Evolutionary conservation across 2,329 filamentous ascomycete genomes (phyloP).

Genomic region (Colletotrichum tropicale): DNA sequence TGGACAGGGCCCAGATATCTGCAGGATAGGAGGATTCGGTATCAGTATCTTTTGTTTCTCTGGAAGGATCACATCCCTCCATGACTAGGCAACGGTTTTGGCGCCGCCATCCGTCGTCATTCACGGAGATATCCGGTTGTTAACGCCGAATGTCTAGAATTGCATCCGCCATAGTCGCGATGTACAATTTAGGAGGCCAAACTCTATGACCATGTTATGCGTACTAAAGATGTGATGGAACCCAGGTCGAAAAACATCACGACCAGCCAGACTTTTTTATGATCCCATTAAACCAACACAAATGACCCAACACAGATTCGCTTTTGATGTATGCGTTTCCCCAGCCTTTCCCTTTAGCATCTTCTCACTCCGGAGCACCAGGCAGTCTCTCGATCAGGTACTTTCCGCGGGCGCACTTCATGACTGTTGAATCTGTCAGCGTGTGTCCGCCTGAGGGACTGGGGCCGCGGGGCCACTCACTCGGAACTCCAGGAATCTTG

Average conservation of each 20-base stretch:
- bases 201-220: background rate
- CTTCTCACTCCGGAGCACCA: constrained; percentile 70
- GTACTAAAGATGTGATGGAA: background rate
- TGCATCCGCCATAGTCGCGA: background rate
- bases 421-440: constrained; percentile 60
- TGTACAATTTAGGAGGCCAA: background rate
- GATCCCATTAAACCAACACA: background rate
- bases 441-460: constrained; percentile 50
- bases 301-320: background rate
- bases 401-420: constrained; percentile 86
- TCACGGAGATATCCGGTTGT: background rate
- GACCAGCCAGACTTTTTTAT: background rate
- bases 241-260: constrained; percentile 16
- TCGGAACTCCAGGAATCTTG: constrained; percentile 51
- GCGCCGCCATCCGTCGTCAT: background rate
- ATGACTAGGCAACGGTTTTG: background rate
- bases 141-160: background rate
- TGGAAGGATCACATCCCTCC: background rate
- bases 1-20: background rate
- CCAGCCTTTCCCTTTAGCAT: background rate
- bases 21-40: background rate
- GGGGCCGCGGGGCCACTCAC: background rate
- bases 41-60: background rate
- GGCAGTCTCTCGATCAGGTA: constrained; percentile 94
- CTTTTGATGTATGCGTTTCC: background rate